These are phyloP conservation scores for Thielaviopsis populi DNA, from an alignment of 2,329 filamentous ascomycete genomes.

Conservation along the genomic window DNA sequence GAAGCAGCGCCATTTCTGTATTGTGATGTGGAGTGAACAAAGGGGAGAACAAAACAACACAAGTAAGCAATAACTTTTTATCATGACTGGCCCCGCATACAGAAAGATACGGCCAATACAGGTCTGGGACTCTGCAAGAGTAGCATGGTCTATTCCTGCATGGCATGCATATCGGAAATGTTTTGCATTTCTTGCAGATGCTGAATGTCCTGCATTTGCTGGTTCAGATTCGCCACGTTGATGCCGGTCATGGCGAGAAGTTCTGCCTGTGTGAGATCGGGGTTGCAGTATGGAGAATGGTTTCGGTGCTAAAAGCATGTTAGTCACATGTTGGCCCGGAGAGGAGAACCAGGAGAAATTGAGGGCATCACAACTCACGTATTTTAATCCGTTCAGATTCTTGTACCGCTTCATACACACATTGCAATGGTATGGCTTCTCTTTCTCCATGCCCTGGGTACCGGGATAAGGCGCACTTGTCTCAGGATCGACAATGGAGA, in stretches of 20 bases:
- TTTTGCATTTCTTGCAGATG: slow-evolving; percentile 15
- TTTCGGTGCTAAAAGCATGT: slow-evolving; percentile 17
- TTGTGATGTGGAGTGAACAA: not conserved
- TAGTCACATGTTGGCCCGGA: not conserved
- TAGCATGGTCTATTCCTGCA: slow-evolving; percentile 12
- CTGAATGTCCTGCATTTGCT: slow-evolving; percentile 11
- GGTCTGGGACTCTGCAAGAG: not conserved
- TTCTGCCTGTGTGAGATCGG: slow-evolving; percentile 17
- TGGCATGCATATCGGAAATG: slow-evolving; percentile 14
- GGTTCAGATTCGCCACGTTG: slow-evolving; percentile 13
- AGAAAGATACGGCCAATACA: not conserved
- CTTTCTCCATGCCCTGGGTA: slow-evolving; percentile 98
- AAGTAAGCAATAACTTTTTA: slow-evolving; percentile 6
- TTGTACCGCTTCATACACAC: slow-evolving; percentile 97
- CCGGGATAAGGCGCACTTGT: slow-evolving; percentile 89
- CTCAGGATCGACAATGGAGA: slow-evolving; percentile 94
- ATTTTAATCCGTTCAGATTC: slow-evolving; percentile 97
- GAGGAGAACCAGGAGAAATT: not conserved
- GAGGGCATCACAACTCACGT: slow-evolving; percentile 37
- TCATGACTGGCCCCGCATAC: not conserved
- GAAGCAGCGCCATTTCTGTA: not conserved
- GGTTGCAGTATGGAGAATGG: slow-evolving; percentile 19
- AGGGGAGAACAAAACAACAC: not conserved
- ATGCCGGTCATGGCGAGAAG: slow-evolving; percentile 17
- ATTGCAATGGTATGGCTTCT: slow-evolving; percentile 96